Conservation (phyloP, 129 eudicot genomes). For the Lactuca sativa region DNA sequence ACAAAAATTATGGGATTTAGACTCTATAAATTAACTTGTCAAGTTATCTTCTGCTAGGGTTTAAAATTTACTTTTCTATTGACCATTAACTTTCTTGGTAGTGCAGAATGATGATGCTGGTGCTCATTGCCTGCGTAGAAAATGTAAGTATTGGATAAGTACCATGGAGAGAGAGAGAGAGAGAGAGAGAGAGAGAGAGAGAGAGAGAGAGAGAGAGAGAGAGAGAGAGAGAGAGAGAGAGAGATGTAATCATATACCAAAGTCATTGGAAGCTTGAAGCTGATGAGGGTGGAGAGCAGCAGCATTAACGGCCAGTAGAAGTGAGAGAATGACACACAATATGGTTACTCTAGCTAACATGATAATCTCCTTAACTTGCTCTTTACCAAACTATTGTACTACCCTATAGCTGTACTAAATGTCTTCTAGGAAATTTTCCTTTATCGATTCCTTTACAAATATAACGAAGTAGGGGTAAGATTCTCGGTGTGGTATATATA, state of each 20-base stretch:
- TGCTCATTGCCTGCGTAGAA: constrained; percentile 14
- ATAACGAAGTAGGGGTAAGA: constrained; percentile 7
- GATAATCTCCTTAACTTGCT: constrained; percentile 16
- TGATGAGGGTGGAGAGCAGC: constrained; percentile 26
- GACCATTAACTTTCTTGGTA: constrained; percentile 32
- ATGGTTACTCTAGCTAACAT: constrained; percentile 16
- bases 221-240: too few species aligned
- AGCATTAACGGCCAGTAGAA: constrained; percentile 22
- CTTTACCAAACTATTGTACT: constrained; percentile 6
- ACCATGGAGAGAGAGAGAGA: constrained; percentile 3
- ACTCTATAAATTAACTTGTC: not conserved
- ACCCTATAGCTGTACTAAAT: not conserved
- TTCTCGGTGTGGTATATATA: constrained; percentile 4
- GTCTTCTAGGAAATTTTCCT: not conserved
- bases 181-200: not conserved
- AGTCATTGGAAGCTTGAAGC: constrained; percentile 28
- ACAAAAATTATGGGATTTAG: not conserved
- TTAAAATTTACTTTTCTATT: constrained; percentile 13
- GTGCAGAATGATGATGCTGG: constrained; percentile 24
- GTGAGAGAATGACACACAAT: constrained; percentile 26
- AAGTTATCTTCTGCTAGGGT: not conserved
- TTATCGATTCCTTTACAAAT: not conserved
- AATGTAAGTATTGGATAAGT: not conserved
- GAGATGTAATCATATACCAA: constrained; percentile 7
- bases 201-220: not conserved